Base-by-base conservation (phyloP, 441 rosid species). In the Bocquillonia castaneifolia region DNA sequence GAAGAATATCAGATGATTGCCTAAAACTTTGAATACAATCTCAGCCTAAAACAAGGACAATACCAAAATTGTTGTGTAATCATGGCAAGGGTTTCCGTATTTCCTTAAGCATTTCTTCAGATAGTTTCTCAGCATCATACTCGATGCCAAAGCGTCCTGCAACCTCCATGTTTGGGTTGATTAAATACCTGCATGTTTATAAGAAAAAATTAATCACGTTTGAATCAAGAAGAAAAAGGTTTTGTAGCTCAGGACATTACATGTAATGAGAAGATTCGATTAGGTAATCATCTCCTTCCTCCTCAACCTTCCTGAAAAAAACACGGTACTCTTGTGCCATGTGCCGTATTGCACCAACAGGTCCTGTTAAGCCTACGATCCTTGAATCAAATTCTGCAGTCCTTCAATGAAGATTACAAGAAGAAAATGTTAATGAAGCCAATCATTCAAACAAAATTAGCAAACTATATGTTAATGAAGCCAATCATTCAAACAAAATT, bases 291-390 rank as follows among this genome's bases (percentile, higher is more conserved):
- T 81, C 92, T 39, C 86, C 90, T 44, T 93, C 97, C 77, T 89
- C 97, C 74, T 89, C 88, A 47, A 89, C 80, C 81, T 91, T 91
- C 78, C 78, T 85, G 80, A 88, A 93, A 73, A 55, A 91, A 48
- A 89, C 84, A 29, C 93, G 91, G 72, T 88, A 93, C 71, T 89
- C 95, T 70, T 85, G 94, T 0, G 93, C 92, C 88, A 91, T 88
- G 79, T 89, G 96, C 76, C 94, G 86, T 66, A 82, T 62, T 37
- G 98, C 87, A 59, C 51, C 28, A 25, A 69, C 81, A 42, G 85
- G 68, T 70, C 98, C 98, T 0, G 93, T 91, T 54, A 93, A 65
- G 67, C 97, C 96, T 55, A 84, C 64, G 62, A 89, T 83, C 71
- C 93, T 83, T 44, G 87, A 66, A 52, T 89, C 86, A 64, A 93